A percentile compares a stretch with the other conserved stretches of the same genome.
phyloP scores from a whole-genome alignment of 805 yeast species.

The Metschnikowia cubensis region DNA sequence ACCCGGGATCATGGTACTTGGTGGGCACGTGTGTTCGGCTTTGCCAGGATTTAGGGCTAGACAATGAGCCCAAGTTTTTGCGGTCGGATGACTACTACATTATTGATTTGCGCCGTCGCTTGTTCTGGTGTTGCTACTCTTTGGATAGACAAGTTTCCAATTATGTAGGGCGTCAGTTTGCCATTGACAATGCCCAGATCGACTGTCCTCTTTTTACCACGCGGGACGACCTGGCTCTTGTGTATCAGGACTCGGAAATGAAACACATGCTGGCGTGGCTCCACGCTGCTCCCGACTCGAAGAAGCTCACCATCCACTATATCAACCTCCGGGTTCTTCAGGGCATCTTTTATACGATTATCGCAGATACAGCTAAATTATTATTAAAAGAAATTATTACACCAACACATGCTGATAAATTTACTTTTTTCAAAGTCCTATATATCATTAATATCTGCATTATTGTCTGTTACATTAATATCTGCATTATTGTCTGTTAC shows the following conservation, averaged over 20 bases:
- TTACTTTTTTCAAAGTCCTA: too few relatives aligned
- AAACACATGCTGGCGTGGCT: not conserved
- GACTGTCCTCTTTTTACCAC: slow-evolving; percentile 8
- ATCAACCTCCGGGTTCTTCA: slow-evolving; percentile 9
- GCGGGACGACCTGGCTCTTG: slow-evolving; percentile 7
- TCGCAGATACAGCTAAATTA: too few relatives aligned
- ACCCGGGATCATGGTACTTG: slow-evolving; percentile 20
- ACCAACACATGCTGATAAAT: too few relatives aligned
- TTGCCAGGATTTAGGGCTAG: slow-evolving; percentile 17
- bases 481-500: too few relatives aligned
- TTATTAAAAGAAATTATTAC: too few relatives aligned
- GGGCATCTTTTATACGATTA: too few relatives aligned
- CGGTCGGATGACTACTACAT: slow-evolving; percentile 4
- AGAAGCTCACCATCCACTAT: slow-evolving; percentile 6
- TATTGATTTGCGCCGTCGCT: slow-evolving; percentile 8
- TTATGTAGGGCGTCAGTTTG: slow-evolving; percentile 10
- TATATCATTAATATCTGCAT: too few relatives aligned
- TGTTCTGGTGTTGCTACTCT: slow-evolving; percentile 12
- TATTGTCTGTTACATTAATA: too few relatives aligned
- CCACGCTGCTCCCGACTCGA: not conserved
- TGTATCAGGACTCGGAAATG: not conserved
- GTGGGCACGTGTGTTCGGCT: slow-evolving; percentile 16
- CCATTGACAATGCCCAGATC: slow-evolving; percentile 7
- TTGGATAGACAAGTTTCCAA: slow-evolving; percentile 11
- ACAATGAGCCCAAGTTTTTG: slow-evolving; percentile 7